Percentiles rank a stretch among this genome's conserved stretches.
phyloP scores from a whole-genome alignment of 2,329 filamentous ascomycete species.

The Ophiocordyceps camponoti-rufipedis region DNA sequence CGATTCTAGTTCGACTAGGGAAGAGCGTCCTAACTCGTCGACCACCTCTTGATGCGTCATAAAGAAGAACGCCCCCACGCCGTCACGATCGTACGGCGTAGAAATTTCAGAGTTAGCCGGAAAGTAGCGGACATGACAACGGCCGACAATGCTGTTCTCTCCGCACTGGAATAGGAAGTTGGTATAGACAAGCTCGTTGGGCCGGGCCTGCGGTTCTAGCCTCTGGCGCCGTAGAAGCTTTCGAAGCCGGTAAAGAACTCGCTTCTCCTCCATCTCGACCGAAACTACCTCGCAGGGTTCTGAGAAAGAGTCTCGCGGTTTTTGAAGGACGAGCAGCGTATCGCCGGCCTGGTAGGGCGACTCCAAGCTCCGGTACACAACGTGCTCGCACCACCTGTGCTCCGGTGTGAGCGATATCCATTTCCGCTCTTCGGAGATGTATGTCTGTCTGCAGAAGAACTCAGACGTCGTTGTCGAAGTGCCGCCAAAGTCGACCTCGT shows the following conservation, averaged over 20 bases:
- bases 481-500: constrained; percentile 39
- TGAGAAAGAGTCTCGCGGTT: constrained; percentile 16
- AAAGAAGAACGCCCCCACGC: constrained; percentile 48
- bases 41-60: constrained; percentile 24
- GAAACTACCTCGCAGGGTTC: constrained; percentile 43
- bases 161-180: constrained; percentile 20
- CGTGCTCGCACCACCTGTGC: constrained; percentile 36
- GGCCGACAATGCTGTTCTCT: constrained; percentile 25
- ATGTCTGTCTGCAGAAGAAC: constrained; percentile 56
- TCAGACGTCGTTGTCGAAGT: constrained; percentile 25
- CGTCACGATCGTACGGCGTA: constrained; percentile 45
- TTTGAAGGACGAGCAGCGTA: constrained; percentile 31
- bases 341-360: constrained; percentile 31
- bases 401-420: constrained; percentile 39
- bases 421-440: constrained; percentile 36
- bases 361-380: constrained; percentile 4
- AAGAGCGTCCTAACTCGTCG: neutral
- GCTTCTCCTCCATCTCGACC: constrained; percentile 5
- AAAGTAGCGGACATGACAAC: constrained; percentile 43
- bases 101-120: constrained; percentile 25
- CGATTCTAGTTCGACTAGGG: constrained; percentile 14
- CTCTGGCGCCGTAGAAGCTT: constrained; percentile 29
- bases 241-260: constrained; percentile 22
- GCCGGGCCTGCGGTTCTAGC: constrained; percentile 18
- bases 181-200: constrained; percentile 44